Evolutionary conservation across 495 filamentous ascomycete genomes (phyloP).

Genomic region (Pseudoneurospora amorphoporcata): DNA sequence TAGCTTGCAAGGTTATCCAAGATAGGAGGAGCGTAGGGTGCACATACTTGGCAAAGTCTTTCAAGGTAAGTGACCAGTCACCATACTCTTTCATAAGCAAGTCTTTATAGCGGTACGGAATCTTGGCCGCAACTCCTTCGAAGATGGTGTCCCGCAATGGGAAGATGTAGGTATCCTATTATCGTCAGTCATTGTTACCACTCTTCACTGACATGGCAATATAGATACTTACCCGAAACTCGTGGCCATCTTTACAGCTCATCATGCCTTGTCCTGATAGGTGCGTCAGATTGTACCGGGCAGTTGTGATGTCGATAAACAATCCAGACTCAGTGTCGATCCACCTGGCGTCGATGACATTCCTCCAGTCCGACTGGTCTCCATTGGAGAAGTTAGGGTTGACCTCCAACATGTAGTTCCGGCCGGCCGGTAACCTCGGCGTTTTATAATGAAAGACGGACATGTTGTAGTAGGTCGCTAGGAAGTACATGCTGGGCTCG

Average conservation of each 20-base stretch:
- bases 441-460: constrained; percentile 48
- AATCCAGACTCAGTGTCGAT: constrained; percentile 60
- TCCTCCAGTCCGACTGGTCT: constrained; percentile 47
- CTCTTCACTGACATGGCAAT: neutral
- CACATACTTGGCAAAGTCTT: constrained; percentile 44
- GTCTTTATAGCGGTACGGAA: constrained; percentile 51
- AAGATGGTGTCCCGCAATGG: constrained; percentile 42
- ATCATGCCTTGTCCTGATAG: constrained; percentile 24
- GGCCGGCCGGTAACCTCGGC: constrained; percentile 27
- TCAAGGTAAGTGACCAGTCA: constrained; percentile 38
- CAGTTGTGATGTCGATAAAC: constrained; percentile 62
- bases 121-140: constrained; percentile 49
- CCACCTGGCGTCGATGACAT: constrained; percentile 69
- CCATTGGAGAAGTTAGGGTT: constrained; percentile 56
- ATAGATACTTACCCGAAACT: constrained; percentile 22
- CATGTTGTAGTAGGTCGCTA: constrained; percentile 55
- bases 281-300: constrained; percentile 19
- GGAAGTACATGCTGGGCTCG: constrained; percentile 51
- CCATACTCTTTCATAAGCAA: constrained; percentile 53
- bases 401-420: constrained; percentile 58
- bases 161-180: constrained; percentile 29
- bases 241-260: constrained; percentile 33
- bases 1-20: neutral
- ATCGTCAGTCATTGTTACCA: neutral
- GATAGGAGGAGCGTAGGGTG: neutral